phyloP scores from a whole-genome alignment of 2,329 filamentous ascomycete genomes.

The Colletotrichum sp. region DNA sequence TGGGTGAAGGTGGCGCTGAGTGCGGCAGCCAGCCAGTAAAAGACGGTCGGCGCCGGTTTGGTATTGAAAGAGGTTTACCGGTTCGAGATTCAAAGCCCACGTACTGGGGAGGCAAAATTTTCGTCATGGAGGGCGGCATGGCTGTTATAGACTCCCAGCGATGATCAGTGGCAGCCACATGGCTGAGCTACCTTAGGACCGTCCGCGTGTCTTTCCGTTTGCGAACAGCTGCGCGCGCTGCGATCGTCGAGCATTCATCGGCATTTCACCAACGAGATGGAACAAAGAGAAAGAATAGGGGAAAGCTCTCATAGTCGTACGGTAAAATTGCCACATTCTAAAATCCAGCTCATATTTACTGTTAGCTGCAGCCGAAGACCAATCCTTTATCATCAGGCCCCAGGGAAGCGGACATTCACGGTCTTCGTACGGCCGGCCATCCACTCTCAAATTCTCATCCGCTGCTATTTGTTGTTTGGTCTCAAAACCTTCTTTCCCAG shows the following conservation, averaged over 20 bases:
- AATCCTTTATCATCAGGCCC: not conserved
- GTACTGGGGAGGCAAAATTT: not conserved
- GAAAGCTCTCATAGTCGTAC: not conserved
- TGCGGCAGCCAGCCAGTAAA: not conserved
- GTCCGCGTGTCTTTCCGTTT: not conserved
- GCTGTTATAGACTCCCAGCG: not conserved
- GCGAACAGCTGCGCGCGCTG: not conserved
- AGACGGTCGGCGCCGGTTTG: not conserved
- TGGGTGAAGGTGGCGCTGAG: not conserved
- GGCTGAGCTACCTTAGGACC: not conserved
- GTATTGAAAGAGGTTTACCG: not conserved
- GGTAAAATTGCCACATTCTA: not conserved
- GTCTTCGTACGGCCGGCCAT: not conserved
- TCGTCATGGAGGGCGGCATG: not conserved
- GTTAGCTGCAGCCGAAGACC: not conserved
- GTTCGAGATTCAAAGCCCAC: not conserved
- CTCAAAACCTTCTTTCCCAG: not conserved
- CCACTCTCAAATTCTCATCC: not conserved
- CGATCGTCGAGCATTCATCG: not conserved
- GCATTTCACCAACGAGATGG: not conserved
- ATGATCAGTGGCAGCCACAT: not conserved
- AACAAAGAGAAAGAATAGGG: not conserved
- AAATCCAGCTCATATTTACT: not conserved
- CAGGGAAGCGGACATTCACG: fast-evolving
- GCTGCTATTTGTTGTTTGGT: not conserved